Evolutionary conservation across 2,329 filamentous ascomycete genomes (phyloP), one percentile per base, ranked within the genome.

Genomic region (Penicillium thymicola): DNA sequence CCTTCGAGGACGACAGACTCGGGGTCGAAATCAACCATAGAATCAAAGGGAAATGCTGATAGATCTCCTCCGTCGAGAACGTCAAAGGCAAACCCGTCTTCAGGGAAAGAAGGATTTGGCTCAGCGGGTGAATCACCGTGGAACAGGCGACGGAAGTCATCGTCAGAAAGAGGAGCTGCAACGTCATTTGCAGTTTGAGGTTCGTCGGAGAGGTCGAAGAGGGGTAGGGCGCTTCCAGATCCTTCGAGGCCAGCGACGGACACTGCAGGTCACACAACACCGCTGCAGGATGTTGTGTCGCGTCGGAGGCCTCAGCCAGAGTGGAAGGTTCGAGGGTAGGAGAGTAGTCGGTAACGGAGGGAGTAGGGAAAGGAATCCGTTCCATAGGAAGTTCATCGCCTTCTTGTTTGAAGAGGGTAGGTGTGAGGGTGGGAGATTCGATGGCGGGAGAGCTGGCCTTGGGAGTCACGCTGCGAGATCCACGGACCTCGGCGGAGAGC

Each of bases 221-320:
- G 70, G 32, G 74, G 69, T 60, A 76, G 70, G 49, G 70, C 66
- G 57, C 78, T 76, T 75, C 78, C 80, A 78, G 83, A 69, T 70
- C 68, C 71, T 69, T 75, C 76, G 74, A 77, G 66, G 67, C 83
- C 82, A 80, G 85, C 89, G 89, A 93, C 88, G 86, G 94, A 97
- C 94, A 99, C 94, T 89, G 94, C 94, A 96, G 94, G 94, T 96
- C 94, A 78, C 89, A 97, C 94, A 97, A 97, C 93, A 97, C 88
- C 92, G 85, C 94, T 84, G 94, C 94, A 97, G 94, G 92, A 96
- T 95, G 92, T 97, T 97, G 94, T 97, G 92, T 94, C 94, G 85
- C 80, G 84, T 95, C 90, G 86, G 89, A 83, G 79, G 88, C 84
- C 79, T 79, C 74, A 75, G 76, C 75, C 72, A 76, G 74, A 72